Evolutionary conservation across 2,329 filamentous ascomycete genomes (phyloP).

Genomic region (Teratosphaeria epicoccoides): DNA sequence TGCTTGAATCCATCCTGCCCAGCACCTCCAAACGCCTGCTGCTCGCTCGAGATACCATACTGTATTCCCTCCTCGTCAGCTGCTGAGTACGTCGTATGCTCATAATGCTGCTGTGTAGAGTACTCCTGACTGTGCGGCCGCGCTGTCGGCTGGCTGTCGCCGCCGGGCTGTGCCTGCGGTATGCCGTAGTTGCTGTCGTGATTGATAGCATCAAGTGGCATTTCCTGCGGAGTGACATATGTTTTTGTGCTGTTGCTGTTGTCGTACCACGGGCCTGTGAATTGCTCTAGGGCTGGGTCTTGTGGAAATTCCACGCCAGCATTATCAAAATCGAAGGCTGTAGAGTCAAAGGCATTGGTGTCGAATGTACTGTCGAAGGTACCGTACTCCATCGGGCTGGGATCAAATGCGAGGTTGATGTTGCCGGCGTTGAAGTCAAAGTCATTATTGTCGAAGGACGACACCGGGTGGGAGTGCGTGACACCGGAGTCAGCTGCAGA

Average conservation of each 20-base stretch:
- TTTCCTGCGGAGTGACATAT: slow-evolving; percentile 6
- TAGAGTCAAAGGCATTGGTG: slow-evolving; percentile 18
- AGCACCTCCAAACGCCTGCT: slow-evolving; percentile 14
- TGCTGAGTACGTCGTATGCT: background rate
- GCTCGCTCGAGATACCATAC: background rate
- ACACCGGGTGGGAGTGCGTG: slow-evolving; percentile 9
- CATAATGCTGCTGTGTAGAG: background rate
- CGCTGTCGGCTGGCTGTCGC: background rate
- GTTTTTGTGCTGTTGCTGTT: slow-evolving; percentile 5
- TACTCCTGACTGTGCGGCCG: background rate
- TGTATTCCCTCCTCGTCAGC: background rate
- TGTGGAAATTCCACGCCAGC: slow-evolving; percentile 10
- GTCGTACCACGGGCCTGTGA: slow-evolving; percentile 11
- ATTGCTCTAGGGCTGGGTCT: slow-evolving; percentile 17
- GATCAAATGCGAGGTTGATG: slow-evolving; percentile 32
- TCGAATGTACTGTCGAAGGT: slow-evolving; percentile 10
- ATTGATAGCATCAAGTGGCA: slow-evolving; percentile 2
- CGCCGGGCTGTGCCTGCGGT: background rate
- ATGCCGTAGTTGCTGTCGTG: slow-evolving; percentile 2
- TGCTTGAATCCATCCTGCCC: slow-evolving; percentile 8
- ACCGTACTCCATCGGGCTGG: slow-evolving; percentile 5
- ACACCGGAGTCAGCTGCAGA: slow-evolving; percentile 9
- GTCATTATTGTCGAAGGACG: slow-evolving; percentile 21
- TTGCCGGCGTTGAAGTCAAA: slow-evolving; percentile 33
- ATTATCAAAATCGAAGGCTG: slow-evolving; percentile 20